Conservation (phyloP, 2,329 filamentous ascomycete species). For the Onygena corvina region DNA sequence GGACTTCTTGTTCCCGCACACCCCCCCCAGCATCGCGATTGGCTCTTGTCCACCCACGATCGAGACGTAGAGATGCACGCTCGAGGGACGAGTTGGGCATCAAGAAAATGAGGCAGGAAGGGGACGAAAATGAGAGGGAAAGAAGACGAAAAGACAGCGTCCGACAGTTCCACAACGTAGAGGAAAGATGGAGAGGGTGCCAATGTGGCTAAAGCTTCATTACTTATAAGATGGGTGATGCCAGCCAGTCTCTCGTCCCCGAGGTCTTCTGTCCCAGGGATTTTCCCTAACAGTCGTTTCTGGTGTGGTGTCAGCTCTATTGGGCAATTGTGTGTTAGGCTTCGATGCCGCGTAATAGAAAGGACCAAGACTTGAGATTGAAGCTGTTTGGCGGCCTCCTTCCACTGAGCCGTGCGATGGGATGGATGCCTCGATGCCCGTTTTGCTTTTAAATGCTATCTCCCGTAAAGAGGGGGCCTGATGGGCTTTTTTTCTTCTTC, state of each 20-base stretch:
- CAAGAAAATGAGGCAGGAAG: slow-evolving; percentile 4
- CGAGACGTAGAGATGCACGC: neutral
- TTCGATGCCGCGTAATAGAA: neutral
- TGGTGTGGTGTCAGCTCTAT: neutral
- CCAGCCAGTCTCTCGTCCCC: slow-evolving; percentile 1
- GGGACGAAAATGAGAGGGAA: neutral
- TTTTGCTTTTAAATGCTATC: neutral
- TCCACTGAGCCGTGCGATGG: neutral
- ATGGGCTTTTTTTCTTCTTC: too few species aligned
- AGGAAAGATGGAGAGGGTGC: neutral
- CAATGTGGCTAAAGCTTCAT: neutral
- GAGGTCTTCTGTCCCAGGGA: neutral
- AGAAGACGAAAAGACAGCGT: neutral
- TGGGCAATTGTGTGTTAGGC: neutral
- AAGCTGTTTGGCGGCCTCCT: neutral
- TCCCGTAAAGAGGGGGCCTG: neutral
- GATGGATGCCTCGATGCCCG: slow-evolving; percentile 3
- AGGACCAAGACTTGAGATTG: neutral
- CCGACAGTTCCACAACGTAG: neutral
- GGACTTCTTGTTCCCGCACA: neutral
- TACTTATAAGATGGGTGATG: slow-evolving; percentile 2
- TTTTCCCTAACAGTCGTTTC: neutral
- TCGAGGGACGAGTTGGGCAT: slow-evolving; percentile 5
- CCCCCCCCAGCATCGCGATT: neutral
- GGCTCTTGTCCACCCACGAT: neutral